Percentiles rank a stretch among this genome's conserved stretches.
phyloP scores from a whole-genome alignment of 805 yeast species.

The Cyberlindnera nakhonratchasimensis region DNA sequence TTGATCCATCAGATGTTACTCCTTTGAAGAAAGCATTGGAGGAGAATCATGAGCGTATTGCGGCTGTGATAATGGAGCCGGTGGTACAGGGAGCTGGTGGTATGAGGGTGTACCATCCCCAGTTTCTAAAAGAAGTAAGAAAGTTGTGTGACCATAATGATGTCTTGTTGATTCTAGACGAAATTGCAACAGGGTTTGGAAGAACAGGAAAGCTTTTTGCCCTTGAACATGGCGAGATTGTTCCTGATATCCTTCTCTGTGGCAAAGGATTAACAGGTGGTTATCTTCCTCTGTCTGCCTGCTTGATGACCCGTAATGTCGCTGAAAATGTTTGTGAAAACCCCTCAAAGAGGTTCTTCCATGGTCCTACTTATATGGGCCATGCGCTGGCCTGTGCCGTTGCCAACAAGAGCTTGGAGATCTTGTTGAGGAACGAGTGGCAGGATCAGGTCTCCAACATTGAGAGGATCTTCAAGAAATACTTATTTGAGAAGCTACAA shows the following conservation, averaged over 20 bases:
- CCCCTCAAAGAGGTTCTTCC: slow-evolving; percentile 4
- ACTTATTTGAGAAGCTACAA: not conserved
- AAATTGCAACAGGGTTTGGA: slow-evolving; percentile 28
- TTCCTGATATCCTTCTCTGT: slow-evolving; percentile 28
- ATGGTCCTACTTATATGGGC: slow-evolving; percentile 7
- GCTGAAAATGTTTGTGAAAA: slow-evolving; percentile 3
- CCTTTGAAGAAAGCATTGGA: slow-evolving; percentile 29
- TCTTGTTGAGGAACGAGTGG: slow-evolving; percentile 1
- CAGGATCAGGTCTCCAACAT: slow-evolving; percentile 1
- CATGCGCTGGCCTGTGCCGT: slow-evolving; percentile 6
- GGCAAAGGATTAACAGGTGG: slow-evolving; percentile 31
- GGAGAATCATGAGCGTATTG: slow-evolving; percentile 30
- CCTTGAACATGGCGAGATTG: slow-evolving; percentile 30
- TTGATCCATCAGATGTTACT: slow-evolving; percentile 27
- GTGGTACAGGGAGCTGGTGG: slow-evolving; percentile 41
- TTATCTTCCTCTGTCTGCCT: slow-evolving; percentile 27
- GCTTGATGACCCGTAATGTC: slow-evolving; percentile 13
- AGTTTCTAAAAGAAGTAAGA: slow-evolving; percentile 31
- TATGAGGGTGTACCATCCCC: slow-evolving; percentile 33
- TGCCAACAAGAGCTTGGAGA: slow-evolving; percentile 5
- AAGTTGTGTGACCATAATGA: slow-evolving; percentile 32
- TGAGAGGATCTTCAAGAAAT: slow-evolving; percentile 1
- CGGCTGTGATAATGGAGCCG: slow-evolving; percentile 36
- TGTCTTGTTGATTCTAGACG: slow-evolving; percentile 35
- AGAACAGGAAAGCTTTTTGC: slow-evolving; percentile 25